Evolutionary conservation across 768 basidiomycete species (phyloP).

Genomic region (Hypholoma sublateritium): DNA sequence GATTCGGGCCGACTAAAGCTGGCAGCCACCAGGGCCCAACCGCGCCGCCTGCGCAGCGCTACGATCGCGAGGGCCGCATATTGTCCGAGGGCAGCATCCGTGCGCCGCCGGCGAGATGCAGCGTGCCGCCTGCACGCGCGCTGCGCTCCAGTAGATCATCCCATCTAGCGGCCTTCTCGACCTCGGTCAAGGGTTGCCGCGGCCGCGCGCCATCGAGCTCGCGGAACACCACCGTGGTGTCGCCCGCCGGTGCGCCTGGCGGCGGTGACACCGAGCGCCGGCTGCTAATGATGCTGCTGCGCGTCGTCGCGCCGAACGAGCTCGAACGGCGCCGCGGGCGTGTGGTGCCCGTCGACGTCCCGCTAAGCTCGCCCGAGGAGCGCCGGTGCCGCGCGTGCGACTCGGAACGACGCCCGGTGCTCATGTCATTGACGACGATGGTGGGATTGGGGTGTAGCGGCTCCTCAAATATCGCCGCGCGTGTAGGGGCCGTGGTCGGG

Average conservation of each 20-base stretch:
- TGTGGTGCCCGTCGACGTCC: conserved; percentile 15
- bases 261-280: not conserved
- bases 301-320: conserved; percentile 13
- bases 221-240: conserved; percentile 28
- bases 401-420: conserved; percentile 3
- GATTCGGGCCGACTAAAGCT: too few relatives aligned
- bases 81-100: conserved; percentile 36
- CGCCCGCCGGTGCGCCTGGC: not conserved
- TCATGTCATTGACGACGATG: not conserved
- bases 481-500: conserved; percentile 2
- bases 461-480: not conserved
- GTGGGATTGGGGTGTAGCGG: not conserved
- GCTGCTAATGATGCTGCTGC: not conserved
- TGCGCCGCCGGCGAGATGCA: conserved; percentile 51
- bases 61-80: not conserved
- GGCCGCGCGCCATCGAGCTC: conserved; percentile 35
- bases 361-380: conserved; percentile 24
- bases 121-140: conserved; percentile 69
- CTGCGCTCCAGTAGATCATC: conserved; percentile 66
- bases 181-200: conserved; percentile 49
- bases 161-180: conserved; percentile 75
- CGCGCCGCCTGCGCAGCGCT: not conserved
- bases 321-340: conserved; percentile 17
- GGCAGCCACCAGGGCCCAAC: not conserved
- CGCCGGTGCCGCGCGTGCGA: conserved; percentile 12